Base-by-base conservation (phyloP, 2,329 filamentous ascomycete genomes). In the Aspergillus hiratsukae region DNA sequence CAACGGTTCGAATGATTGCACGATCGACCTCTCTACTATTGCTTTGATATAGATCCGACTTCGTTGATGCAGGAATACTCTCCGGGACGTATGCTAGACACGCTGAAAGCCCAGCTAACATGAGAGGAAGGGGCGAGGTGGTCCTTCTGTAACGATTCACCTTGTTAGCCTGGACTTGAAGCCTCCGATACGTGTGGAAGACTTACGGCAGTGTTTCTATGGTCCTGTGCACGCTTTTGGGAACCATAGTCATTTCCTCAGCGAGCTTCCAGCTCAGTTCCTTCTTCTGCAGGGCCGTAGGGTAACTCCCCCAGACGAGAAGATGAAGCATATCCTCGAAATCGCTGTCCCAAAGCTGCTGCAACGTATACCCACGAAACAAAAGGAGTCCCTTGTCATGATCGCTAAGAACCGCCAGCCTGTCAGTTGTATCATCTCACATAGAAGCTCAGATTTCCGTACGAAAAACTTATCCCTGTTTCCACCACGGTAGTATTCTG, bases 311-410 rank as follows among this genome's bases (percentile, higher is more conserved):
- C 68, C 71, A 72, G 9, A 72, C 59, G 3, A 72, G 48, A 1
- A 73, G 59, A 59, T 70, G 56, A 3, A 68, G 54, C 60, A 73
- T 67, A 25, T 72, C 69, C 51, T 72, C 71, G 35, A 71, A 71
- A 7, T 69, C 65, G 2, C 61, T 60, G 1, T 65, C 57, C 63
- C 67, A 68, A 2, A 73, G 59, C 51, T 72, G 60, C n/a, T 69
- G 64, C 9, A 72, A 53, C 2, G 58, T 63, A 48, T 67, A 66
- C 1, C 66, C 69, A 3, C 69, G 63, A 43, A 69, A 73, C 11
- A 72, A 54, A 14, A 72, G 60, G 10, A 57, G n/a, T 3, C 61
- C 65, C 17, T 51, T 60, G 1, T 68, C 65, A 52, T 68, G 65
- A 46, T 72, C 68, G 7, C 71, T 73, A 35, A 11, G 1, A 19